Percentiles rank a stretch among this genome's conserved stretches.
Evolutionary conservation across 345 rosid genomes (phyloP).

Genomic region (Nasturtium officinale): DNA sequence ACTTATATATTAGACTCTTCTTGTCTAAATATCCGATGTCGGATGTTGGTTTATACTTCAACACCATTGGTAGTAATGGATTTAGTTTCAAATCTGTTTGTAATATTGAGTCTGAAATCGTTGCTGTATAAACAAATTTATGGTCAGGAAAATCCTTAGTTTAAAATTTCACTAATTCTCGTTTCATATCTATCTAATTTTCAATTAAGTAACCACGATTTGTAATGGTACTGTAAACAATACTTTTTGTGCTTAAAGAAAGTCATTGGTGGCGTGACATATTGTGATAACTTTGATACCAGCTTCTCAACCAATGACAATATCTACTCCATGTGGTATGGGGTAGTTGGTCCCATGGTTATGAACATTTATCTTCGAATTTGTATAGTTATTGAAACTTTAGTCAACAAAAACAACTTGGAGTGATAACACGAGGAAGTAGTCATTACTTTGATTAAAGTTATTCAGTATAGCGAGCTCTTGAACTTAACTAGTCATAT

Average conservation of each 20-base stretch:
- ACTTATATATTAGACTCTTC: too few relatives aligned
- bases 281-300: constrained; percentile 5
- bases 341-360: constrained; percentile 26
- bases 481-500: neutral
- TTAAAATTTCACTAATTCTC: neutral
- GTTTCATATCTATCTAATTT: neutral
- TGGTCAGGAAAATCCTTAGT: neutral
- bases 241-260: neutral
- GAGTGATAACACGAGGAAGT: constrained; percentile 23
- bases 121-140: neutral
- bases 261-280: constrained; percentile 8
- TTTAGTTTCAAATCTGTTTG: neutral
- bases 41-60: too few relatives aligned
- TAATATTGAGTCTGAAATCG: constrained; percentile 8
- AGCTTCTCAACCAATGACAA: constrained; percentile 28
- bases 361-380: neutral
- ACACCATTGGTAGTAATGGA: neutral
- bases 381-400: neutral
- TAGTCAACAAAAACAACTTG: constrained; percentile 41
- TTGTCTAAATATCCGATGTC: too few relatives aligned
- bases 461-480: neutral
- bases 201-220: neutral
- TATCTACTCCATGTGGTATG: neutral
- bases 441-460: neutral
- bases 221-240: constrained; percentile 4